Evolutionary conservation across 768 basidiomycete genomes (phyloP).

Genomic region (Lyophyllum decastes): DNA sequence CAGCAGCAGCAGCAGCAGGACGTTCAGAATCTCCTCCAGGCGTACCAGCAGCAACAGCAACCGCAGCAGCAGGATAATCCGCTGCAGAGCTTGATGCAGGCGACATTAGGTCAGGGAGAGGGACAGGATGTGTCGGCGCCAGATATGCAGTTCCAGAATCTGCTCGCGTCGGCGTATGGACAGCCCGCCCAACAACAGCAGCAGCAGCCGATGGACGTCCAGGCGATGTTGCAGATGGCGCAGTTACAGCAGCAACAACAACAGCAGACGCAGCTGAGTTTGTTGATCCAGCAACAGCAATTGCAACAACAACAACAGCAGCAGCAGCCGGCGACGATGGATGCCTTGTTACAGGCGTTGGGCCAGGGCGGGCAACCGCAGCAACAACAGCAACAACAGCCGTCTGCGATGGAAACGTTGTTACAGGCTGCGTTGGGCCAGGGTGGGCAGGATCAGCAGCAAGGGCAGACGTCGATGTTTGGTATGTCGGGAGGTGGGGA

Average conservation of each 20-base stretch:
- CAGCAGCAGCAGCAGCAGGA: neutral
- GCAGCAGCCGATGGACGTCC: neutral
- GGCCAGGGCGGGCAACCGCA: neutral
- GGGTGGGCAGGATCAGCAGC: neutral
- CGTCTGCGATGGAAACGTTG: neutral
- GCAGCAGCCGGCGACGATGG: neutral
- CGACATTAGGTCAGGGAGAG: neutral
- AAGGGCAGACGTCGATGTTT: neutral
- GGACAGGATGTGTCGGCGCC: neutral
- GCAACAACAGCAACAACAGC: neutral
- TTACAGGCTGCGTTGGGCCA: neutral
- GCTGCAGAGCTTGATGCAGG: neutral
- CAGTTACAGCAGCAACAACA: conserved; percentile 2
- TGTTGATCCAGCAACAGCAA: neutral
- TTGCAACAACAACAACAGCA: neutral
- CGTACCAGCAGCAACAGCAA: conserved; percentile 17
- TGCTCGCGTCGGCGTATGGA: neutral
- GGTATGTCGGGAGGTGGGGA: neutral
- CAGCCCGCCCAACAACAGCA: neutral
- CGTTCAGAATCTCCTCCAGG: neutral
- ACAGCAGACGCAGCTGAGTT: conserved; percentile 1
- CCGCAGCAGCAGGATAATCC: neutral
- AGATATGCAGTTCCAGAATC: neutral
- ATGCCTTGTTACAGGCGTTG: neutral
- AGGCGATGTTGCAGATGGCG: neutral